Percentiles rank a stretch among this genome's conserved stretches.
Evolutionary conservation across 305 asterid genomes (phyloP).

Genomic region (Plantago lanceolata): DNA sequence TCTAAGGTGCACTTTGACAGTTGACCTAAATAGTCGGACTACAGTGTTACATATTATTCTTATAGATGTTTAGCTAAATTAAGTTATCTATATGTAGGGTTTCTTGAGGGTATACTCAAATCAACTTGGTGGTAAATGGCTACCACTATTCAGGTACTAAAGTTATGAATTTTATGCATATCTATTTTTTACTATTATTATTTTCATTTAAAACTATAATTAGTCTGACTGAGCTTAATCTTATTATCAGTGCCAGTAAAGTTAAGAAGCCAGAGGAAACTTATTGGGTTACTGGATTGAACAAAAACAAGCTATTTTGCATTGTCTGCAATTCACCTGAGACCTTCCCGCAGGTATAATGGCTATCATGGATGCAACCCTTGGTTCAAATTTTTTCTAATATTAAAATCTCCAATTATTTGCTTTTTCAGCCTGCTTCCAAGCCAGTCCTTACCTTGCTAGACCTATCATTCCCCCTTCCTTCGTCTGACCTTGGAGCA

Average conservation of each 20-base stretch:
- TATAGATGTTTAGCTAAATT: conserved; percentile 24
- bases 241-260: conserved; percentile 53
- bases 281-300: conserved; percentile 86
- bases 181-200: neutral
- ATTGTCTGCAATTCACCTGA: conserved; percentile 86
- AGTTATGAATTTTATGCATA: conserved; percentile 4
- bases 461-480: conserved; percentile 87
- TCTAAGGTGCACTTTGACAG: conserved; percentile 60
- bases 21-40: conserved; percentile 3
- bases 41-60: neutral
- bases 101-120: conserved; percentile 71
- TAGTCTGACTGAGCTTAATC: conserved; percentile 15
- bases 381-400: conserved; percentile 17
- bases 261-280: conserved; percentile 68
- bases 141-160: conserved; percentile 90
- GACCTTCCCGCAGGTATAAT: conserved; percentile 74
- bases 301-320: conserved; percentile 73
- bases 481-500: conserved; percentile 94
- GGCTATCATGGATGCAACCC: conserved; percentile 12
- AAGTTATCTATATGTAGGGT: conserved; percentile 50
- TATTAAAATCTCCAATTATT: conserved; percentile 20
- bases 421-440: conserved; percentile 59
- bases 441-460: conserved; percentile 81
- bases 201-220: conserved; percentile 3
- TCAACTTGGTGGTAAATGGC: conserved; percentile 87